A percentile compares a stretch with the other conserved stretches of the same genome.
Evolutionary conservation across 495 filamentous ascomycete genomes (phyloP).

Genomic region (Trichocladium uniseriatum): DNA sequence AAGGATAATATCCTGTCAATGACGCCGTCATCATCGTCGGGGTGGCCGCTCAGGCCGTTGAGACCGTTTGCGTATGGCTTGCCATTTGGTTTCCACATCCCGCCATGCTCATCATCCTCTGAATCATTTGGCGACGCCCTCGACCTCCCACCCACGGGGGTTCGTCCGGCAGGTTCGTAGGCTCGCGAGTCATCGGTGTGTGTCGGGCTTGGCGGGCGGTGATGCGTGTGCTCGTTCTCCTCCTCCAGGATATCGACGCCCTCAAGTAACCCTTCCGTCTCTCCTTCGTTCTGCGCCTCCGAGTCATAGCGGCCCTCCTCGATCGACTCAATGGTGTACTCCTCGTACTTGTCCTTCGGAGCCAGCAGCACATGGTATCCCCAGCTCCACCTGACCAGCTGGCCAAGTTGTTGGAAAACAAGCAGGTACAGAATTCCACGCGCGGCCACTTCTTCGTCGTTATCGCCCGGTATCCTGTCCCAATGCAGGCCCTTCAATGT

Average conservation of each 20-base stretch:
- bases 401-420: slow-evolving; percentile 95
- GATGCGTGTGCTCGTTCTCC: slow-evolving; percentile 5
- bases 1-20: slow-evolving; percentile 36
- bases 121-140: slow-evolving; percentile 33
- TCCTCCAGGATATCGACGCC: slow-evolving; percentile 23
- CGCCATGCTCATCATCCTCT: slow-evolving; percentile 31
- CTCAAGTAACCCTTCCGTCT: slow-evolving; percentile 21
- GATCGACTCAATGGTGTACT: slow-evolving; percentile 31
- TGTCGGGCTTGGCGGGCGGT: slow-evolving; percentile 15
- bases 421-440: slow-evolving; percentile 90
- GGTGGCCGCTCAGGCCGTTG: background rate
- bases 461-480: slow-evolving; percentile 82
- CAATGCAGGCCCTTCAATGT: slow-evolving; percentile 88
- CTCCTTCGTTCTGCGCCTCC: slow-evolving; percentile 34
- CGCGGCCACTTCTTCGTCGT: slow-evolving; percentile 88
- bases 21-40: slow-evolving; percentile 13
- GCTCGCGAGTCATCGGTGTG: slow-evolving; percentile 31
- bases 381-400: slow-evolving; percentile 96
- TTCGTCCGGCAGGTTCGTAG: slow-evolving; percentile 40
- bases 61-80: slow-evolving; percentile 12
- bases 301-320: slow-evolving; percentile 67
- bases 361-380: slow-evolving; percentile 88
- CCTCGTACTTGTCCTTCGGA: slow-evolving; percentile 53
- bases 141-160: slow-evolving; percentile 35
- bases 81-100: slow-evolving; percentile 13